phyloP scores from a whole-genome alignment of 1,139 yeast species.

The Wickerhamomyces sp. region DNA sequence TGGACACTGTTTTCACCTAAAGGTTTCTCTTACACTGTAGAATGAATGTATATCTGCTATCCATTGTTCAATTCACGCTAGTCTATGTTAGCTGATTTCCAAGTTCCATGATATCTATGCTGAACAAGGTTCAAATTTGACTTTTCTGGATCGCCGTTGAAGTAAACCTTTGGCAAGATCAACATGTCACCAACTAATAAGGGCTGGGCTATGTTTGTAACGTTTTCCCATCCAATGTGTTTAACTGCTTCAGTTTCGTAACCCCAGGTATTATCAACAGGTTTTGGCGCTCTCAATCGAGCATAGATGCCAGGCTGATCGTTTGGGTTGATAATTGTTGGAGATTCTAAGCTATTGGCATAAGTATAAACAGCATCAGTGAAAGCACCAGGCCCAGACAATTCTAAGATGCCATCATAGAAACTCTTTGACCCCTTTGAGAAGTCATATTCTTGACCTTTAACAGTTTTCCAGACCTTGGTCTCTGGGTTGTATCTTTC shows the following conservation, averaged over 20 bases:
- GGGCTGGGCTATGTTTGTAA: slow-evolving; percentile 1
- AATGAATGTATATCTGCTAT: too few relatives aligned
- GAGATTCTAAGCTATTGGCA: slow-evolving; percentile 29
- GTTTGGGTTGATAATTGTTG: slow-evolving; percentile 27
- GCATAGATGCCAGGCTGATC: slow-evolving; percentile 7
- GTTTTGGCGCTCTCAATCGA: slow-evolving; percentile 5
- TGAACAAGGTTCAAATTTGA: slow-evolving; percentile 6
- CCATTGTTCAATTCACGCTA: neutral
- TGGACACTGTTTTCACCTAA: too few relatives aligned
- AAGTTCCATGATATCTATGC: slow-evolving; percentile 11
- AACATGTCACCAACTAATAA: neutral
- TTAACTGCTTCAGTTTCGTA: neutral
- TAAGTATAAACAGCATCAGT: slow-evolving; percentile 52
- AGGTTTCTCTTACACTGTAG: too few relatives aligned
- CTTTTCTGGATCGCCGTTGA: slow-evolving; percentile 10
- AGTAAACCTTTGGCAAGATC: slow-evolving; percentile 4
- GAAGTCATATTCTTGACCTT: slow-evolving; percentile 19
- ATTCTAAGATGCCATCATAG: slow-evolving; percentile 40
- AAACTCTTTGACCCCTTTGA: slow-evolving; percentile 9
- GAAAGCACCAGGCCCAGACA: slow-evolving; percentile 61
- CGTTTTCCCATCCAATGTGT: slow-evolving; percentile 1
- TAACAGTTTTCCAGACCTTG: slow-evolving; percentile 25
- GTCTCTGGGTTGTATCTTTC: slow-evolving; percentile 28
- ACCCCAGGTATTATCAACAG: slow-evolving; percentile 4
- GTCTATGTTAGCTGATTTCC: slow-evolving; percentile 6